Base-by-base conservation (phyloP, 2,329 filamentous ascomycete species). In the Penicillium digitatum region DNA sequence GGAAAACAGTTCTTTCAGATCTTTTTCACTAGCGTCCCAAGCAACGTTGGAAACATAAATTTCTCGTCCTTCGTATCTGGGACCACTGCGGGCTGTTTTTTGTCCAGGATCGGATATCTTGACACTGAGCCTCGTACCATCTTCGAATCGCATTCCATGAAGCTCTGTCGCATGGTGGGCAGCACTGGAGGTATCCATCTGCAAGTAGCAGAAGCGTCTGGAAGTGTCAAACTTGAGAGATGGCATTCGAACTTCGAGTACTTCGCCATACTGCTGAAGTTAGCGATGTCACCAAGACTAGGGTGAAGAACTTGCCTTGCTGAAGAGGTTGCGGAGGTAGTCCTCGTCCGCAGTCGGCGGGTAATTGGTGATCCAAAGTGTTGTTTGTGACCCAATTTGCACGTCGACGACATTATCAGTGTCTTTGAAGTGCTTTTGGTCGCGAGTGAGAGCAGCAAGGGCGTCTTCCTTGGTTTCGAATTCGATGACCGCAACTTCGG, bases 201-300 rank as follows among this genome's bases (percentile, higher is more conserved):
- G 90, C 7, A 96, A 81, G 72, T 99, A 99, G 77, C 92, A 96
- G 76, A 99, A 99, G 24, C 94, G 87, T 31, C 94, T 89, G 64
- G 89, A 87, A 1, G 87, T 87, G 66, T 96, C 93, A 72, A 82
- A 91, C 70, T 95, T 95, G 48, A 99, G 82, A 54, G 90, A 96
- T 2, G 94, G 94, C 75, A 94, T 94, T 22, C 94, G 87, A 49
- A 97, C 82, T 66, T 87, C 89, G 52, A 95, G 80, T 52, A 99
- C 86, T 40, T 93, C 85, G 40, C 94, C 94, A 66, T 87, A 93
- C 55, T 79, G 70, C 42, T 53, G 43, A 56, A 20, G 48, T 62
- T 50, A 64, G 59, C 63, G 24, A 60, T 24, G 18, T 20, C 5
- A 34, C 14, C 48, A 38, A 52, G 2, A 32, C 6, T 20, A 44